Evolutionary conservation across 352 stramenopile species (phyloP), one percentile per base, ranked within the genome.

Genomic region (Nothophytophthora sp.): DNA sequence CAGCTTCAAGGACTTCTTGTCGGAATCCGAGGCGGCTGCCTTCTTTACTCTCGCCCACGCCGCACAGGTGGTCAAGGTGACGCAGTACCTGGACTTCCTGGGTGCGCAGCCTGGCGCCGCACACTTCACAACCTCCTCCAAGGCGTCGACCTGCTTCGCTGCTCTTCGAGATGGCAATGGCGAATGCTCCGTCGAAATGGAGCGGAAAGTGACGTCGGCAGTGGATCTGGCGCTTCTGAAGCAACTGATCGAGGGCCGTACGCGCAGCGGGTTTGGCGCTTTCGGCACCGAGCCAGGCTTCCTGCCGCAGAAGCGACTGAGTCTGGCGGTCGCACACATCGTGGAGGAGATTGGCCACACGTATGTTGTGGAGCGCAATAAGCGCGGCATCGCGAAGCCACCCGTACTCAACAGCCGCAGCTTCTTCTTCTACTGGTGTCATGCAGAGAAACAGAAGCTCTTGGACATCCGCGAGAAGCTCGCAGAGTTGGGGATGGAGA

Each of bases 381-480:
- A 84, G 43, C 60, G 53, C 20, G 71, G 67, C 11, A 47, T 67
- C 24, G 47, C 67, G 3, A 74, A 61, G 13, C 47, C 67, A 12
- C 72, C 60, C 0, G 76, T 84, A 22, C 73, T 94, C 22, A 94
- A 92, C 50, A 90, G 81, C 49, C 69, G 83, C 10, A 94, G 83
- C 49, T 94, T 92, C 47, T 91, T 85, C 61, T 82, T 94, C 49
- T 88, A 91, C 40, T 94, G 83, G 83, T 92, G 83, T 44, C 83
- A 94, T 50, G 83, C 83, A 2, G 83, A 94, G 51, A 94, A 94
- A 50, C 83, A 94, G 55, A 94, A 92, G 55, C 56, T 92, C 22
- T 66, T 88, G 46, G 79, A 94, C 41, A 73, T 94, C 18, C 68
- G 63, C n/a, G 65, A 70, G 36, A 91, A 92, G 48, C 55, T 92